Conservation (phyloP, 1,284 basidiomycete genomes). For the Lentinula novae-zelandiae region DNA sequence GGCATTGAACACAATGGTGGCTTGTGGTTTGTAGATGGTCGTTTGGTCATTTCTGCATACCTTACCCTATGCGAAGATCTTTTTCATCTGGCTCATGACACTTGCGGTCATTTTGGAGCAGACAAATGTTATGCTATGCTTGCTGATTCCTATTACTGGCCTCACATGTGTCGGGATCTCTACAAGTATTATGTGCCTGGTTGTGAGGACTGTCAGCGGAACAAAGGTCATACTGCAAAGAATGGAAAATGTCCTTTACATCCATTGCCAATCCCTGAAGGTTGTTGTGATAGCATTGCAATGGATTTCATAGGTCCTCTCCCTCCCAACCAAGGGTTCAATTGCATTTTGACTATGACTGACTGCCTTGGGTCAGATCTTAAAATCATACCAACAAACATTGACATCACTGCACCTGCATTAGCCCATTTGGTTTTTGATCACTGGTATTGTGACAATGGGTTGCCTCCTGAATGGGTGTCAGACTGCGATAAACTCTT, state of each 20-base stretch:
- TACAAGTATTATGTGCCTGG: conserved; percentile 18
- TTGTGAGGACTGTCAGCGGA: conserved; percentile 25
- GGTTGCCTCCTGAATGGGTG: conserved; percentile 4
- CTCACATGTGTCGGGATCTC: conserved; percentile 25
- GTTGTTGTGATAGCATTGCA: conserved; percentile 12
- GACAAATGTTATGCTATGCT: conserved; percentile 19
- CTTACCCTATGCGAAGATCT: neutral
- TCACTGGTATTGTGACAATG: conserved; percentile 23
- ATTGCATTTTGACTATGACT: conserved; percentile 30
- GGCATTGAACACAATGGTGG: neutral
- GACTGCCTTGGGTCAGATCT: conserved; percentile 29
- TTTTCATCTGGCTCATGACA: conserved; percentile 24
- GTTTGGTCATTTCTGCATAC: conserved; percentile 1
- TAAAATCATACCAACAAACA: conserved; percentile 23
- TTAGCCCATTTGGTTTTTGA: conserved; percentile 23
- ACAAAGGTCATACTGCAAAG: conserved; percentile 10
- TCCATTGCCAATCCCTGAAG: conserved; percentile 19
- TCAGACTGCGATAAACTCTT: conserved; percentile 16
- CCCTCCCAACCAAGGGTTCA: too few species aligned
- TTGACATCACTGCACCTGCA: conserved; percentile 22
- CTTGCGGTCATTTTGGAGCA: conserved; percentile 25
- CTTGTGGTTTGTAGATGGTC: conserved; percentile 9
- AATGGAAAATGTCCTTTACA: conserved; percentile 19
- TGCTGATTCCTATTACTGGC: conserved; percentile 32
- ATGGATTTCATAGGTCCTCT: conserved; percentile 19